phyloP scores from a whole-genome alignment of 176 grass and related monocot genomes.

The Musa acuminata region DNA sequence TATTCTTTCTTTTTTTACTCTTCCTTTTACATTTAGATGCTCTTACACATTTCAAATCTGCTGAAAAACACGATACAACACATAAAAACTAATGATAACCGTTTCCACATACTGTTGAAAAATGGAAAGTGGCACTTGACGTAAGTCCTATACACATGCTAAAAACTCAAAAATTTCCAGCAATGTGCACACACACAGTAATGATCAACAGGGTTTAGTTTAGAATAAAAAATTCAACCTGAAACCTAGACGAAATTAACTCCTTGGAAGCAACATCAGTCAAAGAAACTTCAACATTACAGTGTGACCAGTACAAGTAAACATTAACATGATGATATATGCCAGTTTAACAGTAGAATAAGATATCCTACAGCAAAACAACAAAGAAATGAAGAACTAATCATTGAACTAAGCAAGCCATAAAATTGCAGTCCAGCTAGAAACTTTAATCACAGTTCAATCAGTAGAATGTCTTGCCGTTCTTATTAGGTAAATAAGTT shows the following conservation, averaged over 20 bases:
- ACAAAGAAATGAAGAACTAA: background rate
- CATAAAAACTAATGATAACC: background rate
- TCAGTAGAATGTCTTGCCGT: no score
- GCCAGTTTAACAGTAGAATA: no score
- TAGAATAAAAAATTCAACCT: background rate
- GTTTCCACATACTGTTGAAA: background rate
- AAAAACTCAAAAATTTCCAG: background rate
- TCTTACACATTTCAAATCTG: background rate
- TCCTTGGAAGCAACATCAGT: background rate
- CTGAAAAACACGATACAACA: background rate
- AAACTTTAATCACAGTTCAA: no score
- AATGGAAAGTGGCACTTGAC: background rate
- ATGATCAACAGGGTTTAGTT: background rate
- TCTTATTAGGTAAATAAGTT: no score
- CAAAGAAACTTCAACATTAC: background rate
- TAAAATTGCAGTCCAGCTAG: no score
- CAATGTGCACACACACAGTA: background rate
- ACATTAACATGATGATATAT: no score
- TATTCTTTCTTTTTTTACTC: constrained; percentile 8
- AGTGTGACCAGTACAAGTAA: background rate
- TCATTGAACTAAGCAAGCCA: no score
- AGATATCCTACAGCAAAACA: no score
- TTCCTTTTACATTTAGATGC: constrained; percentile 8
- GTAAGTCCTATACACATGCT: background rate
- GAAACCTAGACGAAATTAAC: background rate